Conservation (phyloP, 2,329 filamentous ascomycete species). For the Plenodomus lindquistii region DNA sequence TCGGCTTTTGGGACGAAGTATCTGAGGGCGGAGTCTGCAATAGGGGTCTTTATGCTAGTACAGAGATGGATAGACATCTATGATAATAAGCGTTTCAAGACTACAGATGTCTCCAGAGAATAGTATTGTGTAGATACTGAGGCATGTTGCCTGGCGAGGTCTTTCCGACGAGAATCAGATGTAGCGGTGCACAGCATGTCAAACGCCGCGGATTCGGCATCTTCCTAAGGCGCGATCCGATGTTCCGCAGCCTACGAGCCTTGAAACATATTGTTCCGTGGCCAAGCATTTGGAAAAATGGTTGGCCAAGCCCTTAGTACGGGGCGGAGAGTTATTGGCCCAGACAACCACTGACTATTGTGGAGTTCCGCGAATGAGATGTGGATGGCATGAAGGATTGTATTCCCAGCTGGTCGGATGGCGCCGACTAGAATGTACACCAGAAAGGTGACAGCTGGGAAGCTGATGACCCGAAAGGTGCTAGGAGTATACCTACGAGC, state of each 20-base stretch:
- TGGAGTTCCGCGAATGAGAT: constrained; percentile 20
- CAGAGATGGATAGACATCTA: too few relatives aligned
- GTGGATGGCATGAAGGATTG: not conserved
- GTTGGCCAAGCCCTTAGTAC: constrained; percentile 8
- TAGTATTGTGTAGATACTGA: too few relatives aligned
- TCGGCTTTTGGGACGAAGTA: not conserved
- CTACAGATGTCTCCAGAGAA: too few relatives aligned
- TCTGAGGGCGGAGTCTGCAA: too few relatives aligned
- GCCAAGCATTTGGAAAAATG: constrained; percentile 4
- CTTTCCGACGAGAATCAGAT: too few relatives aligned
- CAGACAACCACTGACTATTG: constrained; percentile 7
- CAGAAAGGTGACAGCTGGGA: not conserved
- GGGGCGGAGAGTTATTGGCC: constrained; percentile 10
- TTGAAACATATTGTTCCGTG: not conserved
- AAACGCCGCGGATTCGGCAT: not conserved
- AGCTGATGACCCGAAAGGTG: not conserved
- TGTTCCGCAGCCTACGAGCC: constrained; percentile 1
- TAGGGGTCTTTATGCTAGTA: too few relatives aligned
- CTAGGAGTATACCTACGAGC: not conserved
- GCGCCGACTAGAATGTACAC: not conserved
- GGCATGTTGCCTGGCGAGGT: too few relatives aligned
- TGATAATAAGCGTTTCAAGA: too few relatives aligned
- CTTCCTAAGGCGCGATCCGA: not conserved
- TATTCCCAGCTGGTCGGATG: constrained; percentile 5
- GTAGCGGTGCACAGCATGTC: not conserved